Evolutionary conservation across 352 stramenopile species (phyloP), one percentile per base, ranked within the genome.

Genomic region (Pythium pyrilobum): DNA sequence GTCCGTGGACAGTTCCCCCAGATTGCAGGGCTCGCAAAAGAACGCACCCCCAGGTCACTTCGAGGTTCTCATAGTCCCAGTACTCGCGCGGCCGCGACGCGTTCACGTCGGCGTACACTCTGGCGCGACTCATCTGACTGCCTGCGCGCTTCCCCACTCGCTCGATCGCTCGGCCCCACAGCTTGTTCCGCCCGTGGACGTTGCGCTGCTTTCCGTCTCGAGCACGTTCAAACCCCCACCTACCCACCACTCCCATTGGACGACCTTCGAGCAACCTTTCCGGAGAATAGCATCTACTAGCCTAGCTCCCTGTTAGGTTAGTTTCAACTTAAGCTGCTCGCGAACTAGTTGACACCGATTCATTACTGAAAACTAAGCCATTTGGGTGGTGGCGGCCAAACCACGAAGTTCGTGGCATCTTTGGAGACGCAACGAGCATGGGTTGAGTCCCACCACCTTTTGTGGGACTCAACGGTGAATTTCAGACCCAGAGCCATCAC

Each of bases 1-100:
- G 31, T 15, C 15, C 16, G 8, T n/a, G n/a, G n/a, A n/a, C n/a
- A n/a, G n/a, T n/a, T n/a, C n/a, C n/a, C n/a, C n/a, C n/a, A n/a
- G 16, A 29, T 3, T 10, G 37, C 23, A 23, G 15, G 24, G 10
- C 25, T 38, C 42, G 44, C 4, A 51, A 23, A 61, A 24, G 5
- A 45, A 40, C 72, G 57, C 59, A 94, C 81, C 86, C 87, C 96
- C 96, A 99, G 28, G 92, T 96, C 38, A 99, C 94, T 48, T 92
- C 95, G n/a, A 99, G 76, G 63, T 91, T 97, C 73, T 99, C 97
- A 68, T 99, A 99, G 78, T 99, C 97, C 97, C 97, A 99, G 76
- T 99, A 99, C 66, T 98, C 95, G 48, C 95, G 82, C 20, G 96
- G 96, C 33, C 96, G 89, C 67, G 97, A 96, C 64, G 98, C 81